These are phyloP conservation scores for Melocanna baccifera DNA, from an alignment of 176 grass and related monocot genomes.

Conservation along the genomic window DNA sequence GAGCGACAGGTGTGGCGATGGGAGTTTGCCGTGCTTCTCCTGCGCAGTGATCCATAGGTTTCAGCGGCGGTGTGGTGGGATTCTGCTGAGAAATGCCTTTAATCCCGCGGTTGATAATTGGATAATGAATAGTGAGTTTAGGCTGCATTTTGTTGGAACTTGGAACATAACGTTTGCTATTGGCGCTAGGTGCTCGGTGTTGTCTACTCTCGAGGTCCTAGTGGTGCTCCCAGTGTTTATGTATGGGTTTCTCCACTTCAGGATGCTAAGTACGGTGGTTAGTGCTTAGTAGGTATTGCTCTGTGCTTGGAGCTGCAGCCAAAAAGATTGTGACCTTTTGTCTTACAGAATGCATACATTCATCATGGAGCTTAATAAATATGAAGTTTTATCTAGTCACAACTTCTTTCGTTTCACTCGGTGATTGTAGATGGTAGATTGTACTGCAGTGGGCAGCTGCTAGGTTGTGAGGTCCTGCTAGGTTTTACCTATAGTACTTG, in stretches of 20 bases:
- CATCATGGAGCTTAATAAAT: not conserved
- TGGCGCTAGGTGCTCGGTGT: not conserved
- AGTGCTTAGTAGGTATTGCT: not conserved
- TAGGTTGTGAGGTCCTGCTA: not conserved
- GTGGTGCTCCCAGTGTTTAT: not conserved
- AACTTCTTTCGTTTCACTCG: not conserved
- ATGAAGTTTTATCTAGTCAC: not conserved
- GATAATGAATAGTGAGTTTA: not conserved
- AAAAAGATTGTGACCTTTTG: not conserved
- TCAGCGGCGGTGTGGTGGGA: not conserved
- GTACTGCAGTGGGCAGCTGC: not conserved
- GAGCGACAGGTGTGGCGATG: no score
- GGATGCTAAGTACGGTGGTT: not conserved
- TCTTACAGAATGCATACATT: not conserved
- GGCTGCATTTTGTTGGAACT: not conserved
- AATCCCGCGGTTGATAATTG: not conserved
- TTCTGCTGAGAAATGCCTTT: not conserved
- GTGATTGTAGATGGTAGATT: not conserved
- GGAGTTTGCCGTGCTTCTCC: not conserved
- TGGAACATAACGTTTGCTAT: not conserved
- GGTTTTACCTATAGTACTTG: no score
- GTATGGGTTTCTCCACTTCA: not conserved
- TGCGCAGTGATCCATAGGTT: not conserved
- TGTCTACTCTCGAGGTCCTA: not conserved
- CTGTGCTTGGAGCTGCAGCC: not conserved